A percentile compares a stretch with the other conserved stretches of the same genome.
Conservation (phyloP, 2,329 filamentous ascomycete genomes). For the Chaetomiaceae sp. region DNA sequence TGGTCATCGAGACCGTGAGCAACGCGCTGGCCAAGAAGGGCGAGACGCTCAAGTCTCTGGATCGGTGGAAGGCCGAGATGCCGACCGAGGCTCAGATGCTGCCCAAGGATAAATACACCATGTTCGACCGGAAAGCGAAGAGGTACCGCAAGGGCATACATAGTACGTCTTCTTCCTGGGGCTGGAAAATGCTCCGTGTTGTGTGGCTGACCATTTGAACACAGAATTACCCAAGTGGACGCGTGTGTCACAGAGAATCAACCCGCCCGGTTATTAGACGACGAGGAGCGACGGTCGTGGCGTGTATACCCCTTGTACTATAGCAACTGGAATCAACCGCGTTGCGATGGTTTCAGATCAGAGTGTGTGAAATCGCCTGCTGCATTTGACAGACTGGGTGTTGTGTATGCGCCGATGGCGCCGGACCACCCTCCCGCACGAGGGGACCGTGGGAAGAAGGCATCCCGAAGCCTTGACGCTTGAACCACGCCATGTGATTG, state of each 20-base stretch:
- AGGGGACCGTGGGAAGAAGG: neutral
- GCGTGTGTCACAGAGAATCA: conserved; percentile 85
- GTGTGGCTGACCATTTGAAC: conserved; percentile 10
- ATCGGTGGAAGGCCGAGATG: conserved; percentile 94
- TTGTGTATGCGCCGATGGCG: neutral
- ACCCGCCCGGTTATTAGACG: conserved; percentile 82
- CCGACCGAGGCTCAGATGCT: conserved; percentile 93
- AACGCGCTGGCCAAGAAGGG: conserved; percentile 69
- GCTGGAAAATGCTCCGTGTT: neutral
- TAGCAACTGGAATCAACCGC: conserved; percentile 18
- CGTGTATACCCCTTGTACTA: conserved; percentile 23
- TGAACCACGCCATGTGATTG: conserved; percentile 6
- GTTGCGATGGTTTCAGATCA: conserved; percentile 7
- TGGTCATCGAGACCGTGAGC: conserved; percentile 77
- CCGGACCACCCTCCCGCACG: neutral
- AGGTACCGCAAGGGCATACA: conserved; percentile 95
- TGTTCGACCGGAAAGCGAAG: conserved; percentile 95
- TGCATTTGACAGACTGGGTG: neutral
- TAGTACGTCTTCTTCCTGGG: conserved; percentile 56
- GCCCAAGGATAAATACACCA: conserved; percentile 93
- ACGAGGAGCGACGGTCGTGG: conserved; percentile 8
- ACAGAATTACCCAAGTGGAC: conserved; percentile 88
- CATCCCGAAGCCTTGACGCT: neutral
- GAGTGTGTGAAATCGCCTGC: neutral
- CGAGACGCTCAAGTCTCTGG: conserved; percentile 66